phyloP scores from a whole-genome alignment of 352 stramenopile species.

The Blastocystis sp. region DNA sequence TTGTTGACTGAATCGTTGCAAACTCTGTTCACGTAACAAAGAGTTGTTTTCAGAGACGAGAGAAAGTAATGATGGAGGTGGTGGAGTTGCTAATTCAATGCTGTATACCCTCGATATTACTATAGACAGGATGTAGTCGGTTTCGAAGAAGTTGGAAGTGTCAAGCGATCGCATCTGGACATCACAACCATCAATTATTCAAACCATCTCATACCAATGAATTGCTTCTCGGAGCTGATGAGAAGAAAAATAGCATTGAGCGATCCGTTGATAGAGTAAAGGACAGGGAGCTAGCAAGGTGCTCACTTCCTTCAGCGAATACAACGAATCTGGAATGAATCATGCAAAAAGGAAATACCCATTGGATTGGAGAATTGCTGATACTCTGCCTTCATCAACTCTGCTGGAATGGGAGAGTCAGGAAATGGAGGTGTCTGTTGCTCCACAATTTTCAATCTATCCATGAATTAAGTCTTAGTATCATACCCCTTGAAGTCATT shows the following conservation, averaged over 20 bases:
- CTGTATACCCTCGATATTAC: not conserved
- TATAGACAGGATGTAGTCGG: not conserved
- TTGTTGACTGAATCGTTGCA: not conserved
- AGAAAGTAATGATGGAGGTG: not conserved
- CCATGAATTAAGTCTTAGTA: not conserved
- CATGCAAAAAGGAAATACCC: not conserved
- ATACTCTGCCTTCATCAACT: not conserved
- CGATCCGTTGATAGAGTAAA: not conserved
- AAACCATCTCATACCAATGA: not conserved
- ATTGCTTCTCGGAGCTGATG: not conserved
- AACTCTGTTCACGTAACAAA: not conserved
- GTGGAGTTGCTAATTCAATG: not conserved
- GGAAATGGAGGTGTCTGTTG: not conserved
- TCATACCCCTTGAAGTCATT: conserved; percentile 37
- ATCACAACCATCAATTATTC: not conserved
- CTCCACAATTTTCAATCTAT: not conserved
- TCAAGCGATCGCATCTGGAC: not conserved
- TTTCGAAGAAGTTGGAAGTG: not conserved
- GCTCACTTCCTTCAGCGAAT: not conserved
- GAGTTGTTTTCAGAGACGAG: not conserved
- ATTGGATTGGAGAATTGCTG: not conserved
- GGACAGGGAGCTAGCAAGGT: not conserved
- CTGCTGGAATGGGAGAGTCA: not conserved
- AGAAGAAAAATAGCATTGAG: not conserved
- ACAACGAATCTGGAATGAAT: not conserved